phyloP scores from a whole-genome alignment of 176 grass and related monocot species.

The Paspalum vaginatum region DNA sequence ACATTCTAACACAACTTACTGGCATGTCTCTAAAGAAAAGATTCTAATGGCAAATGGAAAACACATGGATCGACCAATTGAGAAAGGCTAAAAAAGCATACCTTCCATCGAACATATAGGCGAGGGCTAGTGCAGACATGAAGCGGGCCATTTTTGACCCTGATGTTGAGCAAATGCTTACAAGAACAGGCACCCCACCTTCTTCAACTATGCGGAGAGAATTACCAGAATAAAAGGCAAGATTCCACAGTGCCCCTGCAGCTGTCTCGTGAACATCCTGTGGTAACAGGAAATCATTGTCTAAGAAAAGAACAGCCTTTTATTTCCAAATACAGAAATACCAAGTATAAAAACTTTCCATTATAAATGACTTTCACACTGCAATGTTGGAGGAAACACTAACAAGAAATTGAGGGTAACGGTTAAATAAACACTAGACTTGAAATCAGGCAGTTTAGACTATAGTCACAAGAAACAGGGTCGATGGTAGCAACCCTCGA shows the following conservation, averaged over 20 bases:
- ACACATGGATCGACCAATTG: not conserved
- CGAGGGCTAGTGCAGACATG: slow-evolving; percentile 97
- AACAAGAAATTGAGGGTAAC: slow-evolving; percentile 3
- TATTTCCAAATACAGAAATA: slow-evolving; percentile 1
- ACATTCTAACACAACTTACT: not conserved
- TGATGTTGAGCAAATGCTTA: slow-evolving; percentile 89
- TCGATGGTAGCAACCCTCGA: no score
- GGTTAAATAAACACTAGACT: slow-evolving; percentile 8
- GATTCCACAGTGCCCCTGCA: slow-evolving; percentile 99
- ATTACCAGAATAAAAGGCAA: slow-evolving; percentile 95
- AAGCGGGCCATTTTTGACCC: slow-evolving; percentile 98
- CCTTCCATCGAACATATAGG: slow-evolving; percentile 99
- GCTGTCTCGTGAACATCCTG: slow-evolving; percentile 99
- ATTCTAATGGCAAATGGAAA: slow-evolving; percentile 24
- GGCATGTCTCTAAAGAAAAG: slow-evolving; percentile 5
- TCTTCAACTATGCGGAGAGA: slow-evolving; percentile 95
- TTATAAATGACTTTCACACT: not conserved
- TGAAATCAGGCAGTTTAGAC: slow-evolving; percentile 19
- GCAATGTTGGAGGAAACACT: slow-evolving; percentile 10
- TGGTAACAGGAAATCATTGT: slow-evolving; percentile 23
- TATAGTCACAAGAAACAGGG: not conserved
- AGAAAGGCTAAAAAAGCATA: slow-evolving; percentile 33
- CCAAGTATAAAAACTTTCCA: slow-evolving; percentile 17
- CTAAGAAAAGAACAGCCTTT: not conserved
- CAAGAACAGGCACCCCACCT: slow-evolving; percentile 92